A percentile compares a stretch with the other conserved stretches of the same genome.
Conservation (phyloP, 352 stramenopile genomes). For the Phytopythium mirpurense region DNA sequence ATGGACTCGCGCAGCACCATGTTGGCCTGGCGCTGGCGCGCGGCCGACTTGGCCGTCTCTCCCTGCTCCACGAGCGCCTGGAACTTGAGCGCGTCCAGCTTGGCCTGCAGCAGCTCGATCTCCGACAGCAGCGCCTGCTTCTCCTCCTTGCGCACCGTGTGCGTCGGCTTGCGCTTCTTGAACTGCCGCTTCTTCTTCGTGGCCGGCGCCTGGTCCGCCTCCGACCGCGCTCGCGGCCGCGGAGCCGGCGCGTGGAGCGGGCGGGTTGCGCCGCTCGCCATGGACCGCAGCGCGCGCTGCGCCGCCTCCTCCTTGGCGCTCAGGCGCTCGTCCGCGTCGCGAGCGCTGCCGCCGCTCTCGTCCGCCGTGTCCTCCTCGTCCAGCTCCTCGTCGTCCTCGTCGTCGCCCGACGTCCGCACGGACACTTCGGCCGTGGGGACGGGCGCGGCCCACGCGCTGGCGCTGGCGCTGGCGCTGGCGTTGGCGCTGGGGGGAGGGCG, state of each 20-base stretch:
- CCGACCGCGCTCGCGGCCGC: not conserved
- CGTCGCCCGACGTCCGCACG: constrained; percentile 1
- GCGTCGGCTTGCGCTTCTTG: constrained; percentile 39
- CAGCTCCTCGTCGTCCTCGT: constrained; percentile 6
- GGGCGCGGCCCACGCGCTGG: not conserved
- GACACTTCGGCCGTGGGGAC: not conserved
- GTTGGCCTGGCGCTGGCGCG: constrained; percentile 2
- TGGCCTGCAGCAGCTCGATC: constrained; percentile 22
- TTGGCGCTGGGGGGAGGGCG: not conserved
- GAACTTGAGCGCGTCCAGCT: constrained; percentile 33
- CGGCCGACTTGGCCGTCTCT: constrained; percentile 8
- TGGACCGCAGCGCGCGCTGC: constrained; percentile 1
- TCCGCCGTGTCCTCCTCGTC: constrained; percentile 6
- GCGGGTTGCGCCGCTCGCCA: constrained; percentile 4
- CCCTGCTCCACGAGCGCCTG: constrained; percentile 16
- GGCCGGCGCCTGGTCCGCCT: not conserved
- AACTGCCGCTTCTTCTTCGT: constrained; percentile 24
- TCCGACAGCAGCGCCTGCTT: constrained; percentile 23
- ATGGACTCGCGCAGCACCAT: constrained; percentile 22
- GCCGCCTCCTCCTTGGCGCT: constrained; percentile 5
- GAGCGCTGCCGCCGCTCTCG: constrained; percentile 3
- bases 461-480: not conserved
- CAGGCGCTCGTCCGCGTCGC: not conserved
- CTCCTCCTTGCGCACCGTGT: constrained; percentile 42
- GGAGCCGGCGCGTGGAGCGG: too few relatives aligned